Evolutionary conservation across 768 basidiomycete genomes (phyloP).

Genomic region (Daedaleopsis sinensis): DNA sequence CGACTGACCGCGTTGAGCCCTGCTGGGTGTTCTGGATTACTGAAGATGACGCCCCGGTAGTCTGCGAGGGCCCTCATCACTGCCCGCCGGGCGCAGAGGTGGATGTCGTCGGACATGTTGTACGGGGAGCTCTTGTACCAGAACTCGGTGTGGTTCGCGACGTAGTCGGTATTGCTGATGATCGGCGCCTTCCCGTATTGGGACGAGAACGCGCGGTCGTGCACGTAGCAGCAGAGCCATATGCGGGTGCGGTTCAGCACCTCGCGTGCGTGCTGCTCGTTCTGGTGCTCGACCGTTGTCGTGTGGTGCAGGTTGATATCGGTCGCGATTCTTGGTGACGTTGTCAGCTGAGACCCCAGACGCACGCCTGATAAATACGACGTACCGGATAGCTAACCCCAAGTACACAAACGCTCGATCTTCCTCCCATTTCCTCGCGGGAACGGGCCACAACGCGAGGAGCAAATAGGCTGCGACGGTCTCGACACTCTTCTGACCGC

Average conservation of each 20-base stretch:
- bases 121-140: constrained; percentile 74
- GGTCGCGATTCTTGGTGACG: constrained; percentile 56
- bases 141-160: constrained; percentile 65
- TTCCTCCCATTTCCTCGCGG: constrained; percentile 82
- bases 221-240: constrained; percentile 90
- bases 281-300: constrained; percentile 63
- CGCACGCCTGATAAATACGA: not conserved
- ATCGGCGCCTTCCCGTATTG: constrained; percentile 90
- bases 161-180: constrained; percentile 76
- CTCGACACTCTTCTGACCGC: constrained; percentile 81
- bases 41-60: constrained; percentile 69
- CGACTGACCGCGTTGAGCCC: constrained; percentile 63
- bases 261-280: constrained; percentile 83
- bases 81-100: constrained; percentile 75
- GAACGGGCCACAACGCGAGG: constrained; percentile 75
- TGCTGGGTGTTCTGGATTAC: constrained; percentile 71
- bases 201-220: constrained; percentile 86
- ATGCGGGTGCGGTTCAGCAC: constrained; percentile 87
- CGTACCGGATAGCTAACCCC: constrained; percentile 83
- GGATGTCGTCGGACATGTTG: constrained; percentile 76
- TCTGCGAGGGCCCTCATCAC: constrained; percentile 66
- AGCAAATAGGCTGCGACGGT: constrained; percentile 84
- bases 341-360: not conserved
- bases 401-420: constrained; percentile 90
- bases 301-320: constrained; percentile 89